phyloP scores from a whole-genome alignment of 768 basidiomycete species.

The Leccinum obscurum region DNA sequence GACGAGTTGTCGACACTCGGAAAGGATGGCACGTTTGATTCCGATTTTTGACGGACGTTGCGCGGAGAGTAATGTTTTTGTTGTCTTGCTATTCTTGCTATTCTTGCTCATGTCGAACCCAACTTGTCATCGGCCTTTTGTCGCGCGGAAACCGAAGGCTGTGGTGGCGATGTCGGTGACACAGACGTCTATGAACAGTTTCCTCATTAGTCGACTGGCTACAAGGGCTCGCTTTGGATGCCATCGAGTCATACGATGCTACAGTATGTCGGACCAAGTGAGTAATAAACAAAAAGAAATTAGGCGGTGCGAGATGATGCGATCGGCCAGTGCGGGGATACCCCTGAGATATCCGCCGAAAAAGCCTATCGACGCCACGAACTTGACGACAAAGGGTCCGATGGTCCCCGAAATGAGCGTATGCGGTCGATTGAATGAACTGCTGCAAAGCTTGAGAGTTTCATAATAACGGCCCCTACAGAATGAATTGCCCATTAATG shows the following conservation, averaged over 20 bases:
- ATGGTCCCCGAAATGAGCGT: too few species aligned
- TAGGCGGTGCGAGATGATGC: neutral
- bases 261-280: neutral
- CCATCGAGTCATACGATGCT: neutral
- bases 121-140: neutral
- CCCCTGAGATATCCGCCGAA: neutral
- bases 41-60: conserved; percentile 24
- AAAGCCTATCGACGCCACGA: neutral
- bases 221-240: neutral
- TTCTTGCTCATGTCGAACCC: neutral
- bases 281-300: neutral
- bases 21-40: conserved; percentile 30
- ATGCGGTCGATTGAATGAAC: too few species aligned
- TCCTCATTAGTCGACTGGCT: neutral
- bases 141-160: neutral
- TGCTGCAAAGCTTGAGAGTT: too few species aligned
- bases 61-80: neutral
- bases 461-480: too few species aligned
- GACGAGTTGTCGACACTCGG: conserved; percentile 36
- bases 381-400: too few species aligned
- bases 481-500: too few species aligned
- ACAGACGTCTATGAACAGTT: too few species aligned
- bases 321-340: neutral
- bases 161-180: neutral
- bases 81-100: neutral